Evolutionary conservation across 2,329 filamentous ascomycete genomes (phyloP), one percentile per base, ranked within the genome.

Genomic region (Sporothrix pseudoabietina): DNA sequence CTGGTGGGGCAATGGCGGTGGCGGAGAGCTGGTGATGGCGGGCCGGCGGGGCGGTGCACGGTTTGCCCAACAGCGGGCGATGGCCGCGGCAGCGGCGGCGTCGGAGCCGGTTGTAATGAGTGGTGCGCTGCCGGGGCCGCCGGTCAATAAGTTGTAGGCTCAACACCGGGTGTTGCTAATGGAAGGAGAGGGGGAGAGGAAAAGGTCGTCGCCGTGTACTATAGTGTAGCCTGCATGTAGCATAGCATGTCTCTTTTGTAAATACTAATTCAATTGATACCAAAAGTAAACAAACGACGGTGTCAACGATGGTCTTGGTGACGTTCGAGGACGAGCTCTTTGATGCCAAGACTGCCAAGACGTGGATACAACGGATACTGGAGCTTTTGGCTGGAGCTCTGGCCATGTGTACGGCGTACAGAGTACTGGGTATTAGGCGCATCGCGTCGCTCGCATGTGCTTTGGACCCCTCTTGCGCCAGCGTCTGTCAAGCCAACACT

Each of bases 1-100:
- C 1, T 98, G 94, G 94, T 97, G 94, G 94, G 92, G 90, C 12
- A 86, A 85, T 14, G 81, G 82, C 49, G 87, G 87, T 7, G 87
- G 82, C 82, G 88, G 80, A 80, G 87, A 86, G 75, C 78, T 87
- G 75, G 82, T 88, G 8, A 74, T 86, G 65, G 26, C 61, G 16
- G 76, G 76, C 30, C 74, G 76, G 77, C 75, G 52, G 47, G 65
- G 35, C 32, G 69, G 61, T 30, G 61, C 16, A 10, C 39, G 44
- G 75, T 14, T 19, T 74, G 30, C 65, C 71, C 55, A 16, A 54
- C 69, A 44, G 65, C 47, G 41, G 54, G 55, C 65, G 76, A 35
- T 79, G 75, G 14, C 74, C 75, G 72, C 78, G n/a, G 78, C 88
- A 80, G 88, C 89, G 19, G 35, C 57, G 6, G 35, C 69, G 4